A percentile compares a stretch with the other conserved stretches of the same genome.
phyloP scores from a whole-genome alignment of 257 asterid genomes.

The Petunia axillaris region DNA sequence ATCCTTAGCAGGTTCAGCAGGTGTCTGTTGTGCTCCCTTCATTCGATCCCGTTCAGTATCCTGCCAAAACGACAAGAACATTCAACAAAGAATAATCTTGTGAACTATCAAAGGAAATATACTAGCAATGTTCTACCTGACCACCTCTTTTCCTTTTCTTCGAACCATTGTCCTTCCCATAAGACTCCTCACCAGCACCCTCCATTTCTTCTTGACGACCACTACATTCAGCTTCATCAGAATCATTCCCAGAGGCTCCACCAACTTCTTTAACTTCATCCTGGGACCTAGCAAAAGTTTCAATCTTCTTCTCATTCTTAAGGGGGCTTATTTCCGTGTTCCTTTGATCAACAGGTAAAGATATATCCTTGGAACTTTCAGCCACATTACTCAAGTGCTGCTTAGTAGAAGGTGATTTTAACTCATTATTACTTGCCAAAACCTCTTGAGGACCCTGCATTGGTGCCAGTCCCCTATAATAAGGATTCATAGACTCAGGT shows the following conservation, averaged over 20 bases:
- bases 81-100: conserved; percentile 13
- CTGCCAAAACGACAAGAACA: conserved; percentile 41
- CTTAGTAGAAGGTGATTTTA: conserved; percentile 28
- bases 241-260: conserved; percentile 52
- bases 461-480: conserved; percentile 42
- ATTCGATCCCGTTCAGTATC: conserved; percentile 47
- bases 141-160: conserved; percentile 79
- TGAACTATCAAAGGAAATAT: not conserved
- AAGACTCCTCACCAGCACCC: conserved; percentile 46
- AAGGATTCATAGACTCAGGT: conserved; percentile 46
- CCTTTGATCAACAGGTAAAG: conserved; percentile 35
- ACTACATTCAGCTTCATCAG: conserved; percentile 74
- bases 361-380: conserved; percentile 45
- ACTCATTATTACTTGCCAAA: conserved; percentile 40
- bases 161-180: conserved; percentile 50
- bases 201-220: conserved; percentile 63
- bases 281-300: conserved; percentile 35
- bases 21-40: conserved; percentile 43
- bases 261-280: conserved; percentile 55
- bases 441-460: conserved; percentile 53
- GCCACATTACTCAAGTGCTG: conserved; percentile 37
- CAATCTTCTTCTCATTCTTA: conserved; percentile 54
- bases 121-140: conserved; percentile 50
- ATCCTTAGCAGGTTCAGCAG: conserved; percentile 46
- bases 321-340: conserved; percentile 48